Evolutionary conservation across 2,329 filamentous ascomycete genomes (phyloP), one percentile per base, ranked within the genome.

Genomic region (Aspergillus quadrilineatus): DNA sequence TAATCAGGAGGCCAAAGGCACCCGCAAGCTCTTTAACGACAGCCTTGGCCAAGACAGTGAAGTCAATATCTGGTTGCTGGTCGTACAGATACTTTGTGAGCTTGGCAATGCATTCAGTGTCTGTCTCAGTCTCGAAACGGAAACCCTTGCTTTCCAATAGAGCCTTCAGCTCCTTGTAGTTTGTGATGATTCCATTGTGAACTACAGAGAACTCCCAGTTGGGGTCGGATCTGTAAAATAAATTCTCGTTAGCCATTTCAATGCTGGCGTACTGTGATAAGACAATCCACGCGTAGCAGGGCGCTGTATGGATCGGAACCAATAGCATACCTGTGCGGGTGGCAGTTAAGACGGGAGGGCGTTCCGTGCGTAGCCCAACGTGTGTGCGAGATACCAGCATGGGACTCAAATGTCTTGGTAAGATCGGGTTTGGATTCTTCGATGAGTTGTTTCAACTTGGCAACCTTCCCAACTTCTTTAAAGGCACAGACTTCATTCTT

Each of bases 181-280:
- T 99, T 82, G 94, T 99, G 79, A 99, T 99, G 84, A 99, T 99
- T 73, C 94, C 94, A 80, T 99, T 99, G 88, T 99, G 94, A 60
- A 97, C 94, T 69, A 99, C 88, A 65, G 90, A 85, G 77, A 99
- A 99, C 80, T 99, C 89, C 92, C 93, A 99, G 70, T 81, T 90
- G 68, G 89, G 86, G 77, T 99, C 94, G 65, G 93, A 97, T 78
- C 92, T 95, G 64, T 54, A 15, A 14, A 37, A 22, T 22, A 3
- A 22, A 22, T 22, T 22, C 22, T 22, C 22, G 22, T 22, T 22
- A 22, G 22, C 22, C 22, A 22, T 22, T 22, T 22, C 22, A 3
- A 22, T 22, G 22, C 22, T 22, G 22, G 22, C 22, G 22, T 22
- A 22, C 22, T 22, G 22, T 22, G 22, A 22, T 22, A 22, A 22